Percentiles rank a stretch among this genome's conserved stretches.
These are phyloP conservation scores for Danielia reshetovae DNA, from an alignment of 805 yeast species.

Conservation along the genomic window DNA sequence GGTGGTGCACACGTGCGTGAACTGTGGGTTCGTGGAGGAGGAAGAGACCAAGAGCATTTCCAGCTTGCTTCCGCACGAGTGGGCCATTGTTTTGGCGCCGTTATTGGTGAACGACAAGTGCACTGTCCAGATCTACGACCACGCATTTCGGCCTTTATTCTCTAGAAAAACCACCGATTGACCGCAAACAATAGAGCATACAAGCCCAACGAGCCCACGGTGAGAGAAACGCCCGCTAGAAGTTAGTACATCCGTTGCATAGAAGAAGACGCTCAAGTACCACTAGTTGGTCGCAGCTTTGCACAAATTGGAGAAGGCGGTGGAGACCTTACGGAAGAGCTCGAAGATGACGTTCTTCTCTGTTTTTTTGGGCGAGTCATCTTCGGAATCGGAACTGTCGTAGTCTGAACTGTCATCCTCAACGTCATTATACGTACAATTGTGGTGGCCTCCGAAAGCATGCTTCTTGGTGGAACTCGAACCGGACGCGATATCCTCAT, in stretches of 20 bases:
- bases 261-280: too few relatives aligned
- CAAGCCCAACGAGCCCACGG: neutral
- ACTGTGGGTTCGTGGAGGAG: constrained; percentile 27
- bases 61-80: constrained; percentile 13
- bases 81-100: constrained; percentile 17
- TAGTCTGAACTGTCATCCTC: neutral
- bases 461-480: constrained; percentile 18
- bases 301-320: neutral
- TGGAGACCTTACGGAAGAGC: neutral
- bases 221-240: neutral
- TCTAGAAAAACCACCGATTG: constrained; percentile 3
- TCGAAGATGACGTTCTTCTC: neutral
- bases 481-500: constrained; percentile 15
- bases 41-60: constrained; percentile 7
- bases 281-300: too few relatives aligned
- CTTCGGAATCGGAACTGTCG: neutral
- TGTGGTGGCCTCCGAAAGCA: constrained; percentile 23
- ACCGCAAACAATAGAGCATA: too few relatives aligned
- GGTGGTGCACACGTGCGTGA: constrained; percentile 26
- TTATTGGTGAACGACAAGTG: constrained; percentile 12
- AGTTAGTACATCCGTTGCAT: neutral
- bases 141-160: constrained; percentile 10
- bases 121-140: constrained; percentile 14
- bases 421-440: constrained; percentile 39
- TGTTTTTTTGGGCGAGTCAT: neutral